Evolutionary conservation across 2,329 filamentous ascomycete genomes (phyloP).

Genomic region (Passalora sequoiae): DNA sequence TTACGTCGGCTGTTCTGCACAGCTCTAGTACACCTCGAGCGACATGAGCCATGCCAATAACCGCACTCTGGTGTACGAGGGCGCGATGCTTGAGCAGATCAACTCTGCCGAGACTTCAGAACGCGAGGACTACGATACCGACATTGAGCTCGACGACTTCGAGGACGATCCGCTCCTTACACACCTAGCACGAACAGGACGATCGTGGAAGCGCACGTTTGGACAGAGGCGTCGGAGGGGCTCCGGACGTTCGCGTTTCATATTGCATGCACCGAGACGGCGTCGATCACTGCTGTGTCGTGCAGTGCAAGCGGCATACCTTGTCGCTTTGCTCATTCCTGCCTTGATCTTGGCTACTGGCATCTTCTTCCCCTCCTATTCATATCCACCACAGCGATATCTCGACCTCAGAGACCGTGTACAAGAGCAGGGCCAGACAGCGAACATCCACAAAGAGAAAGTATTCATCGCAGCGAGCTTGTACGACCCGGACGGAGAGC

Average conservation of each 20-base stretch:
- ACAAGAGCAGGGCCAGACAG: constrained; percentile 29
- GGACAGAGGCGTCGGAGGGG: constrained; percentile 7
- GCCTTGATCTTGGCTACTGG: constrained; percentile 40
- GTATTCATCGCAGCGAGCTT: constrained; percentile 70
- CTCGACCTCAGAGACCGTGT: constrained; percentile 37
- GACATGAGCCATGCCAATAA: no score
- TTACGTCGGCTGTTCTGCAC: no score
- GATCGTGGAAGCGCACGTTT: constrained; percentile 8
- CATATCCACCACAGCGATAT: constrained; percentile 51
- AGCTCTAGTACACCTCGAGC: no score
- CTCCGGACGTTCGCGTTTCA: constrained; percentile 9
- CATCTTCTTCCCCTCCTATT: constrained; percentile 54
- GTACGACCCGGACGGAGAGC: constrained; percentile 57
- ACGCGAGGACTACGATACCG: no score
- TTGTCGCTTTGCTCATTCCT: constrained; percentile 15
- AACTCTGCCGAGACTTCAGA: no score
- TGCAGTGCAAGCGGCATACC: constrained; percentile 12
- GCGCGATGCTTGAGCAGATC: no score
- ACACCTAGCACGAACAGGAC: constrained; percentile 4
- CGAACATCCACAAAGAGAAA: constrained; percentile 56
- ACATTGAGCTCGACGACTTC: constrained; percentile 18
- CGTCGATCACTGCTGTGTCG: constrained; percentile 16
- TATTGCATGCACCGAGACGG: constrained; percentile 15
- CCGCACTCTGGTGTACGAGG: no score
- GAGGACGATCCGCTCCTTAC: constrained; percentile 10